These are phyloP conservation scores for Ceratocystis variospora DNA, from an alignment of 2,329 filamentous ascomycete genomes.

Conservation along the genomic window DNA sequence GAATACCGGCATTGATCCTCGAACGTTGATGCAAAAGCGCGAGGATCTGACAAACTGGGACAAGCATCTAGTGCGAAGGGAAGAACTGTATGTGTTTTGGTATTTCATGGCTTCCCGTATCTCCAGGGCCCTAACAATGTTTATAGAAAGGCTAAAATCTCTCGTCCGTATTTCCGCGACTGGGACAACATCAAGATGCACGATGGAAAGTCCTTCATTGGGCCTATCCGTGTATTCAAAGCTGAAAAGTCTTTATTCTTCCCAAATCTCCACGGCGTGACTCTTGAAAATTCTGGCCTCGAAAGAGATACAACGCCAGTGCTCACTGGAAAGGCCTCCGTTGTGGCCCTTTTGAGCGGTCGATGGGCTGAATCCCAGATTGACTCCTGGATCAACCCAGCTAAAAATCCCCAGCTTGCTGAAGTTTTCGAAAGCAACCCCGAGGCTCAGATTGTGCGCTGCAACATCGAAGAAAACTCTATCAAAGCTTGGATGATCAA, in stretches of 20 bases:
- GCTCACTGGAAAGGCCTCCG: conserved; percentile 57
- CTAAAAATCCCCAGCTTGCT: conserved; percentile 56
- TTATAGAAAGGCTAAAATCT: conserved; percentile 55
- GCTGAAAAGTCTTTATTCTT: conserved; percentile 76
- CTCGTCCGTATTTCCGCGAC: conserved; percentile 89
- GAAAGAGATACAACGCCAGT: conserved; percentile 58
- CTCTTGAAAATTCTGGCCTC: conserved; percentile 45
- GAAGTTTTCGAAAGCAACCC: conserved; percentile 41
- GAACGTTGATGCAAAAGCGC: conserved; percentile 52
- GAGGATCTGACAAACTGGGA: conserved; percentile 77
- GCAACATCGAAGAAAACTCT: conserved; percentile 77
- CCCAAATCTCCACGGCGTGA: conserved; percentile 76
- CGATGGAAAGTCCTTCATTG: conserved; percentile 83
- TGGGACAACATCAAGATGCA: conserved; percentile 73
- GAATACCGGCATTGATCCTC: conserved; percentile 63
- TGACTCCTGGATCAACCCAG: conserved; percentile 51
- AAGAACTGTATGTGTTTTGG: conserved; percentile 48
- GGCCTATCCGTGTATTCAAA: conserved; percentile 73
- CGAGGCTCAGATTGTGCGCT: conserved; percentile 61
- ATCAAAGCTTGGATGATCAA: conserved; percentile 48
- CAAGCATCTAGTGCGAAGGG: conserved; percentile 63
- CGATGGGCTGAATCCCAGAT: conserved; percentile 77
- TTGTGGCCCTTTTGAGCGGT: conserved; percentile 71
- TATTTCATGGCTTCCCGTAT: background rate
- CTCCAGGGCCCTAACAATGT: background rate